Percentiles rank a stretch among this genome's conserved stretches.
Conservation (phyloP, 768 basidiomycete genomes). For the Grammothele lineata region DNA sequence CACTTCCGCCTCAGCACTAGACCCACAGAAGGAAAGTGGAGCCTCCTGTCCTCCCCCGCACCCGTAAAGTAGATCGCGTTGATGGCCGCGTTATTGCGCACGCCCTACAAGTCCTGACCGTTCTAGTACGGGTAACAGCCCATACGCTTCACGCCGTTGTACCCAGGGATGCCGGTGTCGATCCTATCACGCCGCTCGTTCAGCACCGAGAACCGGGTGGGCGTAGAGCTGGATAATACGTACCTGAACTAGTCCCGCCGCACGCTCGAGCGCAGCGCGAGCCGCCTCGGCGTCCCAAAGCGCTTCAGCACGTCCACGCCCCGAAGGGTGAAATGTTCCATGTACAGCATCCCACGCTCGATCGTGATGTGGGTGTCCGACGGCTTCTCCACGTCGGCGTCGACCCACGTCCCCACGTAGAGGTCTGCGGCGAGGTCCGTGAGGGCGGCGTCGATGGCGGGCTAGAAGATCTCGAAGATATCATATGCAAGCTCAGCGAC, state of each 20-base stretch:
- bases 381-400: neutral
- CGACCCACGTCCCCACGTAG: slow-evolving; percentile 23
- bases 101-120: slow-evolving; percentile 26
- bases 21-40: slow-evolving; percentile 7
- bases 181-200: slow-evolving; percentile 14
- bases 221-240: neutral
- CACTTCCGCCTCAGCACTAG: neutral
- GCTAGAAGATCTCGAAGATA: slow-evolving; percentile 24
- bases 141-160: slow-evolving; percentile 27
- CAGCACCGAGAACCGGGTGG: neutral
- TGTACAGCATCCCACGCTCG: slow-evolving; percentile 21
- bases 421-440: slow-evolving; percentile 11
- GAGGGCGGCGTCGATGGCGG: slow-evolving; percentile 22
- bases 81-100: slow-evolving; percentile 23
- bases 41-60: neutral
- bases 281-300: slow-evolving; percentile 5
- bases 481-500: slow-evolving; percentile 21
- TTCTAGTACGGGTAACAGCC: slow-evolving; percentile 30
- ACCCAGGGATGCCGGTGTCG: slow-evolving; percentile 25
- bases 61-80: slow-evolving; percentile 25
- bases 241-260: slow-evolving; percentile 29
- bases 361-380: slow-evolving; percentile 12
- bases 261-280: slow-evolving; percentile 23
- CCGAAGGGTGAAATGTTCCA: slow-evolving; percentile 10
- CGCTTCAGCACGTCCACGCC: slow-evolving; percentile 14